Base-by-base conservation (phyloP, 1,139 yeast genomes). In the Maudiozyma humilis region DNA sequence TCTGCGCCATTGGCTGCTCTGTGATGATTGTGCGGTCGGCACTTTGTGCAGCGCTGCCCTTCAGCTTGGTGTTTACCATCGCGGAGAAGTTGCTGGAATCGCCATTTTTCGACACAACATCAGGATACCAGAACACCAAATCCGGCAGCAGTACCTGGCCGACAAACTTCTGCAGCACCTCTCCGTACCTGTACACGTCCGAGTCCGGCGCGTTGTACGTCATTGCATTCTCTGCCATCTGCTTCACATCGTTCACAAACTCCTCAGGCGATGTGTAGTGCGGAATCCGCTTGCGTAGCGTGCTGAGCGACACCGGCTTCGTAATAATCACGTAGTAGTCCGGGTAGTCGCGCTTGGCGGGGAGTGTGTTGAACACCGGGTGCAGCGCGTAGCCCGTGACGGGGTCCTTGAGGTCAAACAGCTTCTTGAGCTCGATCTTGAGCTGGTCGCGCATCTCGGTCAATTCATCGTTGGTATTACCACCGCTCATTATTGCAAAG, bases 181-280 rank as follows among this genome's bases (percentile, higher is more conserved):
- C 70, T 0, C 96, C 96, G 54, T 83, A 85, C 32, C 71, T 70
- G 63, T 82, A 84, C 41, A 83, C 81, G 14, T 70, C 69, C 0
- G 89, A 78, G 14, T 74, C 79, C 50, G 78, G 79, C 47, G 79
- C 79, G 61, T 89, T 89, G 64, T 82, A 89, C 40, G 81, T 75
- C 50, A 87, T 75, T 2, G 96, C 96, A 60, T 89, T 89, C 88
- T 95, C 86, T 1, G 86, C 75, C 40, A 89, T 83, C 62, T 85
- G 91, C 0, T 82, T 87, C 49, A 89, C 62, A 61, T 88, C 96
- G 47, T 70, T 73, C 36, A 89, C 67, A 61, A 87, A 88, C 46
- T 78, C 80, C 54, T 79, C 82, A 0, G 85, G 78, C 42, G 69
- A 68, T 10, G 68, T 62, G 64, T 87, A 88, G 50, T 71, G 71